Evolutionary conservation across 2,329 filamentous ascomycete genomes (phyloP).

Genomic region (Penicillium sp.): DNA sequence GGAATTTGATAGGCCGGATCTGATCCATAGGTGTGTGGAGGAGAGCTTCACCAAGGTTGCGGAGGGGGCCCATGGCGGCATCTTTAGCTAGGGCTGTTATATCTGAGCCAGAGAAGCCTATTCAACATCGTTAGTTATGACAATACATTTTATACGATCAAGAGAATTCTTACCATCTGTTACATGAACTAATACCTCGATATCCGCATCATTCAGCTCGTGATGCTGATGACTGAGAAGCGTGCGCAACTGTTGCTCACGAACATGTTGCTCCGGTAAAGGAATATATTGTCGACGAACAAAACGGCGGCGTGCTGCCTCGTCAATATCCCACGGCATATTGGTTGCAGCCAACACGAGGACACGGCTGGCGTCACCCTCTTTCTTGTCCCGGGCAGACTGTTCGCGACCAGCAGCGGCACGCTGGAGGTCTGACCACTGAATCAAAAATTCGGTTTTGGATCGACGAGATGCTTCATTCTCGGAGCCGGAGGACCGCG

Average conservation of each 20-base stretch:
- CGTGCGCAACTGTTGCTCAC: constrained; percentile 74
- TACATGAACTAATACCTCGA: constrained; percentile 70
- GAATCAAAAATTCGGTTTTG: constrained; percentile 96
- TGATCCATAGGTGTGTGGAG: constrained; percentile 92
- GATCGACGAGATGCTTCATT: constrained; percentile 91
- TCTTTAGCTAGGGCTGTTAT: constrained; percentile 97
- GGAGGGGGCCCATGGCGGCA: constrained; percentile 92
- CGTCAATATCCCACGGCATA: constrained; percentile 95
- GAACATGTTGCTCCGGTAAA: constrained; percentile 79
- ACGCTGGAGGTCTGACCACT: constrained; percentile 92
- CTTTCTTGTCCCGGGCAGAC: constrained; percentile 60
- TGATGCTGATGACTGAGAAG: constrained; percentile 88
- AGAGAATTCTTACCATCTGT: constrained; percentile 68
- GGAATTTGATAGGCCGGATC: constrained; percentile 79
- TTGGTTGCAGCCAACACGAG: constrained; percentile 95
- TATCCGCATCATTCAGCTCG: constrained; percentile 68
- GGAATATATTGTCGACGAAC: constrained; percentile 95
- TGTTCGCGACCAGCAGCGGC: constrained; percentile 84
- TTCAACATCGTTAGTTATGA: background rate
- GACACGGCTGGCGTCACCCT: constrained; percentile 81
- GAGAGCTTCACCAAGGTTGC: constrained; percentile 84
- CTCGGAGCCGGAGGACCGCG: constrained; percentile 74
- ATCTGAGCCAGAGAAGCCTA: constrained; percentile 96
- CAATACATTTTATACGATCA: constrained; percentile 4
- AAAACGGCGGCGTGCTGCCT: constrained; percentile 86